These are phyloP conservation scores for Pseudogymnoascus sp. DNA, from an alignment of 2,329 filamentous ascomycete species.

Conservation along the genomic window DNA sequence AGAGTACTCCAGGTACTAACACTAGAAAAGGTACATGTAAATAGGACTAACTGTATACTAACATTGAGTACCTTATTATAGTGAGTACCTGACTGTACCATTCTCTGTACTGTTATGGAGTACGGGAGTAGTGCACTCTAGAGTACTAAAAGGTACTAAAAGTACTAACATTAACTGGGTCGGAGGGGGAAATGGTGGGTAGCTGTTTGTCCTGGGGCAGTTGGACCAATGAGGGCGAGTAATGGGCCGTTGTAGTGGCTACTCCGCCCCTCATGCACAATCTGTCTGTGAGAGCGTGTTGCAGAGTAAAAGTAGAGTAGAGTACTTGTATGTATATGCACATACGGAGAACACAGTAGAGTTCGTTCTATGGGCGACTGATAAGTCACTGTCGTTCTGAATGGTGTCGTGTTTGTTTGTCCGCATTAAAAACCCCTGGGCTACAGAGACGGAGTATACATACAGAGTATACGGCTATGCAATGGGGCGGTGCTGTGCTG, in stretches of 20 bases:
- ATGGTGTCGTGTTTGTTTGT: neutral
- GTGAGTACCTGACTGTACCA: neutral
- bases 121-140: neutral
- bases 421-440: neutral
- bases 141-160: neutral
- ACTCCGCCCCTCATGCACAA: constrained; percentile 5
- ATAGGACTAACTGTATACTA: neutral
- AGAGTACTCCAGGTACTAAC: neutral
- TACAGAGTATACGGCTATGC: neutral
- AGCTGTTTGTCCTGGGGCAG: neutral
- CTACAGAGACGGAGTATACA: neutral
- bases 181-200: constrained; percentile 4
- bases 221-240: neutral
- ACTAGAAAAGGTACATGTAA: neutral
- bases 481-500: constrained; percentile 3
- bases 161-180: constrained; percentile 9
- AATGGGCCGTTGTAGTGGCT: neutral
- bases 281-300: neutral
- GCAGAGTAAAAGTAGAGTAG: neutral
- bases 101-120: neutral
- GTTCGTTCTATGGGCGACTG: neutral
- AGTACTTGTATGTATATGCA: neutral
- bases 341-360: neutral
- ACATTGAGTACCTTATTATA: neutral
- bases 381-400: neutral